Conservation (phyloP, 169 alveolate species). For the Eimeria acervulina region DNA sequence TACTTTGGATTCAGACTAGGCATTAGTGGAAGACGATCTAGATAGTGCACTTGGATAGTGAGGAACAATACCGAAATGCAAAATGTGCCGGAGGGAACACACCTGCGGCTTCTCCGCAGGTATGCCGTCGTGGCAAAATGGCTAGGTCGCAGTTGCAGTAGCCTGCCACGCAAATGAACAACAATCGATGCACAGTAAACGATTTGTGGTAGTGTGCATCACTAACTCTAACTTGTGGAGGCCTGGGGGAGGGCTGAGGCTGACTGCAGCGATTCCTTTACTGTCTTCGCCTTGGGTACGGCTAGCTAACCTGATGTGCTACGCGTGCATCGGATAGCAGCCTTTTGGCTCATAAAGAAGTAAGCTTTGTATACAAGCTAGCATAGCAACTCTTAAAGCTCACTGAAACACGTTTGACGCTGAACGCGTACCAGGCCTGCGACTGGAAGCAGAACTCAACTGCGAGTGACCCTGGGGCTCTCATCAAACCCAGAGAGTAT, state of each 20-base stretch:
- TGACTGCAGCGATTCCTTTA: background rate
- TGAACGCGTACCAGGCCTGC: background rate
- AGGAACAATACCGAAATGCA: background rate
- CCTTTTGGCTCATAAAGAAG: background rate
- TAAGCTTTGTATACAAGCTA: background rate
- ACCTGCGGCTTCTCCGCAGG: background rate
- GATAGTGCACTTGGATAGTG: background rate
- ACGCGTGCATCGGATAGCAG: background rate
- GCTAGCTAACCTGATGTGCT: background rate
- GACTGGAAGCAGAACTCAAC: background rate
- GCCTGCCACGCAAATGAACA: background rate
- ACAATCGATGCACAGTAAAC: background rate
- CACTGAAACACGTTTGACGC: background rate
- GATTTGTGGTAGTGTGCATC: background rate
- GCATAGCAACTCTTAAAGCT: background rate
- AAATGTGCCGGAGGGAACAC: background rate
- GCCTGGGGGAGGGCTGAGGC: background rate
- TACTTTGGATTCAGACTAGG: background rate
- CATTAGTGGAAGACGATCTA: background rate
- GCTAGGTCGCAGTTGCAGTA: background rate
- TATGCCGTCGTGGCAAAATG: background rate
- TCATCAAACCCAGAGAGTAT: background rate
- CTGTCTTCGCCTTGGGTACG: background rate
- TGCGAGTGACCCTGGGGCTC: slow-evolving; percentile 51
- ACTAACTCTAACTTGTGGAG: background rate